Conservation (phyloP, 1,284 basidiomycete genomes). For the Coniferiporia sulphurascens region DNA sequence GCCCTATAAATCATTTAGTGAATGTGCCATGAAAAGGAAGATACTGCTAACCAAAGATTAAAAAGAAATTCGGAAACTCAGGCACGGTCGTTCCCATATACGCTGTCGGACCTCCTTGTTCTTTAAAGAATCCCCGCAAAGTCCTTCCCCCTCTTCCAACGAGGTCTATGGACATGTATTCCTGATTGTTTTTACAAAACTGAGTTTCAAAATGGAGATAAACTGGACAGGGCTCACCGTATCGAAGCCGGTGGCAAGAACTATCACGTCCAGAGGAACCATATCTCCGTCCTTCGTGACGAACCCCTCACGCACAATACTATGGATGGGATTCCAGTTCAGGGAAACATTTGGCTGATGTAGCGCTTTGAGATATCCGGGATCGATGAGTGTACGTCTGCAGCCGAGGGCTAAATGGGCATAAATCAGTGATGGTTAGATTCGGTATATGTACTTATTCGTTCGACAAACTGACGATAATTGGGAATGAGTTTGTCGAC, state of each 20-base stretch:
- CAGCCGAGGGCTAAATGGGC: slow-evolving; percentile 41
- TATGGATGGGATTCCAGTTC: slow-evolving; percentile 40
- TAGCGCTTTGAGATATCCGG: slow-evolving; percentile 46
- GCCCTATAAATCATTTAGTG: slow-evolving; percentile 17
- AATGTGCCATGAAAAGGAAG: not conserved
- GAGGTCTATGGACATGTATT: not conserved
- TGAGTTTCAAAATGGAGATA: not conserved
- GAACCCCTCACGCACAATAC: slow-evolving; percentile 40
- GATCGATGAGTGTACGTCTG: slow-evolving; percentile 52
- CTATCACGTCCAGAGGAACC: slow-evolving; percentile 45
- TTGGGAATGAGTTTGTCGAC: slow-evolving; percentile 40
- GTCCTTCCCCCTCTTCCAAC: slow-evolving; percentile 17
- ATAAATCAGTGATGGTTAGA: too few relatives aligned
- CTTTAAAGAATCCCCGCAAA: slow-evolving; percentile 21
- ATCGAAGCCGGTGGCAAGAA: slow-evolving; percentile 46
- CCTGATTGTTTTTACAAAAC: not conserved
- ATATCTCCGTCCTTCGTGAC: slow-evolving; percentile 43
- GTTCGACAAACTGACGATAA: slow-evolving; percentile 34
- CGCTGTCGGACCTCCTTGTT: slow-evolving; percentile 24
- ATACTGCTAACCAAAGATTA: slow-evolving; percentile 20
- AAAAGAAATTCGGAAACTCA: slow-evolving; percentile 26
- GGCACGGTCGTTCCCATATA: slow-evolving; percentile 25
- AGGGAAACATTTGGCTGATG: slow-evolving; percentile 48
- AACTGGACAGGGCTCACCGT: not conserved
- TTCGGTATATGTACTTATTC: slow-evolving; percentile 10